Evolutionary conservation across 805 yeast species (phyloP).

Genomic region (Priceomyces medius): DNA sequence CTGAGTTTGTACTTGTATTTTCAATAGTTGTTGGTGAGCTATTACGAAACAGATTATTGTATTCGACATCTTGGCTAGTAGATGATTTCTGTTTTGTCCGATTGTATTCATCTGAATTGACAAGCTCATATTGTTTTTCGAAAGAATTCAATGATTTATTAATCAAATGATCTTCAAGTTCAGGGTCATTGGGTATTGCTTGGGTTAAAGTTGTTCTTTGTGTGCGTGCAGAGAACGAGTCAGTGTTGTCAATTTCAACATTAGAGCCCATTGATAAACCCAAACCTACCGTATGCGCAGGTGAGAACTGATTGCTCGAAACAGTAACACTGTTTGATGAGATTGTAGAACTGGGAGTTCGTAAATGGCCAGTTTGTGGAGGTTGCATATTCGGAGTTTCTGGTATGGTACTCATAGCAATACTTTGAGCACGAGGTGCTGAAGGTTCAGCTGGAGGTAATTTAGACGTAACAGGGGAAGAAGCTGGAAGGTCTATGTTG

Average conservation of each 20-base stretch:
- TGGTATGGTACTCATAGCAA: not conserved
- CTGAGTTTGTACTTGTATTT: constrained; percentile 5
- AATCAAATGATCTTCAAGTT: constrained; percentile 35
- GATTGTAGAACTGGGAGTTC: constrained; percentile 4
- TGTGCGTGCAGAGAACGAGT: not conserved
- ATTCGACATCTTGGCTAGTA: not conserved
- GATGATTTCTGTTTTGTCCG: not conserved
- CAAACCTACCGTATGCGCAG: constrained; percentile 3
- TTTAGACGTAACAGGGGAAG: not conserved
- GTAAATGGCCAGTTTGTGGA: constrained; percentile 1
- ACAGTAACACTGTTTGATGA: not conserved
- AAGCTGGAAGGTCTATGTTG: not conserved
- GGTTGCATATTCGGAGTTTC: constrained; percentile 4
- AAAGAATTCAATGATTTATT: constrained; percentile 33
- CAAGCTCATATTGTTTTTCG: constrained; percentile 17
- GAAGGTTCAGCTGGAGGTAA: not conserved
- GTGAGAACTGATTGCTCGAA: constrained; percentile 1
- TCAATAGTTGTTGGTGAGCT: constrained; percentile 5
- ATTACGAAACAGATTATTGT: not conserved
- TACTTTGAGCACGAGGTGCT: not conserved
- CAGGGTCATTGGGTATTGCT: constrained; percentile 14
- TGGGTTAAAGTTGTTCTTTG: not conserved
- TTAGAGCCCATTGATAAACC: constrained; percentile 2
- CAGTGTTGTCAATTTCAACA: not conserved
- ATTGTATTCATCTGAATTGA: not conserved